phyloP scores from a whole-genome alignment of 2,329 filamentous ascomycete genomes.

The Fusarium cyanostomum region DNA sequence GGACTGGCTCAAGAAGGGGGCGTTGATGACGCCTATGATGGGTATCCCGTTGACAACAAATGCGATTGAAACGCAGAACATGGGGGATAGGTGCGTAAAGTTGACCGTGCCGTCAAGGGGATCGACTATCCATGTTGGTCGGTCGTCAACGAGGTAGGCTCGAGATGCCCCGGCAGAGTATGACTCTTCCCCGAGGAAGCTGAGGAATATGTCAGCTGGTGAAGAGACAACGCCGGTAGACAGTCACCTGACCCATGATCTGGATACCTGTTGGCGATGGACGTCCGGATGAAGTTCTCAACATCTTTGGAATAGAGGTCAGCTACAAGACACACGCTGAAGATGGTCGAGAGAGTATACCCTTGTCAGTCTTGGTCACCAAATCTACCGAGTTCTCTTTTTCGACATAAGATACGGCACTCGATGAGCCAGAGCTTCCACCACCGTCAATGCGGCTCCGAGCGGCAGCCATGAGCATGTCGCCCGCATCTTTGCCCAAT shows the following conservation, averaged over 20 bases:
- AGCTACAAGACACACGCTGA: neutral
- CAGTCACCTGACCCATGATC: conserved; percentile 65
- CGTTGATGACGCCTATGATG: conserved; percentile 76
- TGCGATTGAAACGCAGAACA: conserved; percentile 83
- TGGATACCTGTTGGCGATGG: conserved; percentile 69
- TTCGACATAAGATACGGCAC: conserved; percentile 53
- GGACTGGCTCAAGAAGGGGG: conserved; percentile 73
- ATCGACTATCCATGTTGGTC: conserved; percentile 80
- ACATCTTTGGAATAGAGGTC: conserved; percentile 61
- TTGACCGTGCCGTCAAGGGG: conserved; percentile 84
- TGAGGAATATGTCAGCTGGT: conserved; percentile 42
- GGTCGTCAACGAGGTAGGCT: conserved; percentile 70
- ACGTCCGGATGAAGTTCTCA: conserved; percentile 72
- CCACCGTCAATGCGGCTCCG: conserved; percentile 40
- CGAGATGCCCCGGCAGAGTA: conserved; percentile 75
- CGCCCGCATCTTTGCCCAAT: conserved; percentile 74
- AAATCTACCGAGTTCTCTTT: conserved; percentile 82
- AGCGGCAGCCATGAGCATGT: conserved; percentile 71
- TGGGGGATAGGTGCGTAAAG: conserved; percentile 81
- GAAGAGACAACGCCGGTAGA: neutral
- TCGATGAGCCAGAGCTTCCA: conserved; percentile 19
- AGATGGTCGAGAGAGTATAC: conserved; percentile 50
- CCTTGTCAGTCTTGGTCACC: conserved; percentile 79
- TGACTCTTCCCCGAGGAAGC: conserved; percentile 80
- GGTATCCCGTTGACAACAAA: conserved; percentile 69